Conservation (phyloP, 2,329 filamentous ascomycete species). For the Calonectria pteridis region DNA sequence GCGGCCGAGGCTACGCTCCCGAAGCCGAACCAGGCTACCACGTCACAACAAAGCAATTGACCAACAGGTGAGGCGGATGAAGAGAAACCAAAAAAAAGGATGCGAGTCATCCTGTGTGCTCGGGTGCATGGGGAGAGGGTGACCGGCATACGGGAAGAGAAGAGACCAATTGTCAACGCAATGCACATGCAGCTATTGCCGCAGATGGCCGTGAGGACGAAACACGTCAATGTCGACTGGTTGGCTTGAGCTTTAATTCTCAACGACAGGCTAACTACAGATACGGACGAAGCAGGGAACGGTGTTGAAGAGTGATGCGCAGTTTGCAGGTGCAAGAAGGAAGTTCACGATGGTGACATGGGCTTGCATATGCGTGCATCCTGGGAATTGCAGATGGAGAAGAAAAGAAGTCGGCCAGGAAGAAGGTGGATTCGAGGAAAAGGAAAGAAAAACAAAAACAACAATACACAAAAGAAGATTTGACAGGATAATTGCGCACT, state of each 20-base stretch:
- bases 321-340: background rate
- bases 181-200: constrained; percentile 16
- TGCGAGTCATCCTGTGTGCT: constrained; percentile 14
- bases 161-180: constrained; percentile 11
- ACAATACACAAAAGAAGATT: background rate
- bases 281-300: background rate
- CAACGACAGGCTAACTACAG: background rate
- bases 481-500: background rate
- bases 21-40: constrained; percentile 10
- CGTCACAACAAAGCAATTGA: constrained; percentile 17
- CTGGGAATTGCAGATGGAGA: background rate
- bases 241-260: constrained; percentile 3
- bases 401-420: background rate
- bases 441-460: constrained; percentile 3
- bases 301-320: background rate
- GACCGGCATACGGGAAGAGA: background rate
- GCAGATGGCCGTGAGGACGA: background rate
- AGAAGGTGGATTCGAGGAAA: background rate
- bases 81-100: background rate
- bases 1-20: constrained; percentile 20
- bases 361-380: background rate
- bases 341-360: constrained; percentile 10
- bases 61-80: background rate
- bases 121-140: background rate
- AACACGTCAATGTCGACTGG: constrained; percentile 9